Evolutionary conservation across 164 flowering plant genomes (phyloP).

Genomic region (Berberis vulgaris): DNA sequence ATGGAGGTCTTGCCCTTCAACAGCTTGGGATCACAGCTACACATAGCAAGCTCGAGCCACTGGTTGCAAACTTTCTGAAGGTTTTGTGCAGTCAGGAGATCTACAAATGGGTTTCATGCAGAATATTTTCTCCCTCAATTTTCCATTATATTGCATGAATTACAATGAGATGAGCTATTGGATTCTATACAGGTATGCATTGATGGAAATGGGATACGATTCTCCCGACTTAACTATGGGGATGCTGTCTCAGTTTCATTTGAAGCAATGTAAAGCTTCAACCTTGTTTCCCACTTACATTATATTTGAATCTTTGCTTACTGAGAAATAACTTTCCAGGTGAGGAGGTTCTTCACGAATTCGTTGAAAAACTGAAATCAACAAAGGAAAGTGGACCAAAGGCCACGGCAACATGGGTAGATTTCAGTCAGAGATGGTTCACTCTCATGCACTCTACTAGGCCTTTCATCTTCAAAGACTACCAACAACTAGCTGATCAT

Average conservation of each 20-base stretch:
- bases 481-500: conserved; percentile 60
- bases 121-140: not conserved
- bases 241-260: conserved; percentile 54
- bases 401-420: conserved; percentile 47
- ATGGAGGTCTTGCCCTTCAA: conserved; percentile 65
- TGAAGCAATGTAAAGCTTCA: conserved; percentile 46
- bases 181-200: conserved; percentile 42
- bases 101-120: conserved; percentile 32
- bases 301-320: too few relatives aligned
- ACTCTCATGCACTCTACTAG: conserved; percentile 60
- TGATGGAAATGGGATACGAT: conserved; percentile 78
- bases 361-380: conserved; percentile 34
- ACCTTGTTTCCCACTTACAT: not conserved
- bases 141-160: not conserved
- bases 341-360: conserved; percentile 46
- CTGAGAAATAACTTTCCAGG: conserved; percentile 25
- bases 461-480: conserved; percentile 50
- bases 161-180: too few relatives aligned
- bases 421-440: conserved; percentile 71
- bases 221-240: conserved; percentile 63
- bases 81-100: conserved; percentile 70
- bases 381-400: conserved; percentile 29
- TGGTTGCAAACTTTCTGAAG: conserved; percentile 67
- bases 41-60: conserved; percentile 62
- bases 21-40: conserved; percentile 66